Evolutionary conservation across 495 filamentous ascomycete species (phyloP).

Genomic region (Hapsidospora chrysogenum): DNA sequence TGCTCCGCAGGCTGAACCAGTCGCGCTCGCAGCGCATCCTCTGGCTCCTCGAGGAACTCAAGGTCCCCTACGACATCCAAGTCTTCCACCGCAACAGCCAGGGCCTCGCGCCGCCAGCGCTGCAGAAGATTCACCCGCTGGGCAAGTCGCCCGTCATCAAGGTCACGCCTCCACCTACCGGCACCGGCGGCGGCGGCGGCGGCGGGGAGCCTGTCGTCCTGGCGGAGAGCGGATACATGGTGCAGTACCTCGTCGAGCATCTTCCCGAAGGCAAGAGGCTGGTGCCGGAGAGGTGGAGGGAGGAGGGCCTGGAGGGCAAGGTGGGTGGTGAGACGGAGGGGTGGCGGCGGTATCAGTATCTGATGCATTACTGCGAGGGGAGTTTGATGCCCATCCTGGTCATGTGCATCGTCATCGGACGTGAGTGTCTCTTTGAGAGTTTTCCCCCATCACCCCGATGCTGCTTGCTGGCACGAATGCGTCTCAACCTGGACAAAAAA

Average conservation of each 20-base stretch:
- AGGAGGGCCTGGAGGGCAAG: conserved; percentile 32
- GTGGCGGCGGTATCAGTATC: conserved; percentile 63
- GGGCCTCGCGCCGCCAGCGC: conserved; percentile 45
- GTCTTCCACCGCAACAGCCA: conserved; percentile 46
- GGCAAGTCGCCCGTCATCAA: conserved; percentile 69
- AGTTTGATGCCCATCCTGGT: conserved; percentile 12
- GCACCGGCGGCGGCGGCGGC: too few species aligned
- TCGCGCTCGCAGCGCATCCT: conserved; percentile 75
- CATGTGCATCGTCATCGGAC: conserved; percentile 4
- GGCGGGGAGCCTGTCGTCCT: conserved; percentile 40
- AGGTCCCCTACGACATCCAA: conserved; percentile 61
- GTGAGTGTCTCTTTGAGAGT: conserved; percentile 4
- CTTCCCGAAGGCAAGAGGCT: conserved; percentile 36
- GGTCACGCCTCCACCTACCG: conserved; percentile 23
- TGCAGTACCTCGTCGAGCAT: conserved; percentile 67
- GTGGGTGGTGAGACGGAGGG: conserved; percentile 56
- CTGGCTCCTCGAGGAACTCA: conserved; percentile 78
- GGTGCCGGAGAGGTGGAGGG: conserved; percentile 43
- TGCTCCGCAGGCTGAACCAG: conserved; percentile 42
- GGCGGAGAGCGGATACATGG: conserved; percentile 65
- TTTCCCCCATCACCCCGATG: too few species aligned
- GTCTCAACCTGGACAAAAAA: too few species aligned
- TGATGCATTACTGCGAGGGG: conserved; percentile 68
- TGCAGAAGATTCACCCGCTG: conserved; percentile 65
- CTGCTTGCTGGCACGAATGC: too few species aligned